These are phyloP conservation scores for Halophytophthora batemanensis DNA, from an alignment of 352 stramenopile species.

Conservation along the genomic window DNA sequence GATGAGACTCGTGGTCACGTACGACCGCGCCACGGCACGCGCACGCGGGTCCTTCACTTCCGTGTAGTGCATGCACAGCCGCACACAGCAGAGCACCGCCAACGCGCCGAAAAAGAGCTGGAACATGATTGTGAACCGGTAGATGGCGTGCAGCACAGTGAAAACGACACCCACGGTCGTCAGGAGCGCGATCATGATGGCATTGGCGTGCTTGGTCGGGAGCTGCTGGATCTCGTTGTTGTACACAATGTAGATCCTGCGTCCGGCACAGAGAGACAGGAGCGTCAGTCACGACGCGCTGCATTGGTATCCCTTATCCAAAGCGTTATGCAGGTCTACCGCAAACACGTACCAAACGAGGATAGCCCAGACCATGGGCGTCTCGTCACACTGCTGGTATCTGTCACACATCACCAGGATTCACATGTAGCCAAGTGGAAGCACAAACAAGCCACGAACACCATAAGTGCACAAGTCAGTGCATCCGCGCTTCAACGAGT, in stretches of 20 bases:
- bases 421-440: slow-evolving; percentile 1
- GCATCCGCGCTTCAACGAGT: not conserved
- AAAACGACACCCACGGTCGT: slow-evolving; percentile 59
- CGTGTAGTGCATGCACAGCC: slow-evolving; percentile 60
- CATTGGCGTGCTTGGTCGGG: slow-evolving; percentile 35
- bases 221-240: slow-evolving; percentile 61
- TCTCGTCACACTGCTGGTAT: slow-evolving; percentile 82
- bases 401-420: slow-evolving; percentile 9
- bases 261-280: not conserved
- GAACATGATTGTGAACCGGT: slow-evolving; percentile 76
- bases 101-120: slow-evolving; percentile 74
- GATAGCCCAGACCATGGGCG: slow-evolving; percentile 83
- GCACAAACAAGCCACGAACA: not conserved
- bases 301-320: not conserved
- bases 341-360: slow-evolving; percentile 47
- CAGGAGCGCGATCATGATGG: slow-evolving; percentile 44
- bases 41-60: slow-evolving; percentile 53
- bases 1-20: slow-evolving; percentile 57
- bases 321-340: not conserved
- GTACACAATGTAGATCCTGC: slow-evolving; percentile 82
- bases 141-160: slow-evolving; percentile 67
- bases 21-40: slow-evolving; percentile 54
- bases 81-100: slow-evolving; percentile 41
- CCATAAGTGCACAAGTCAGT: not conserved
- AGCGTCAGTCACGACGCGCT: no score